Evolutionary conservation across 2,329 filamentous ascomycete species (phyloP), one percentile per base, ranked within the genome.

Genomic region (Westerdykella sp.): DNA sequence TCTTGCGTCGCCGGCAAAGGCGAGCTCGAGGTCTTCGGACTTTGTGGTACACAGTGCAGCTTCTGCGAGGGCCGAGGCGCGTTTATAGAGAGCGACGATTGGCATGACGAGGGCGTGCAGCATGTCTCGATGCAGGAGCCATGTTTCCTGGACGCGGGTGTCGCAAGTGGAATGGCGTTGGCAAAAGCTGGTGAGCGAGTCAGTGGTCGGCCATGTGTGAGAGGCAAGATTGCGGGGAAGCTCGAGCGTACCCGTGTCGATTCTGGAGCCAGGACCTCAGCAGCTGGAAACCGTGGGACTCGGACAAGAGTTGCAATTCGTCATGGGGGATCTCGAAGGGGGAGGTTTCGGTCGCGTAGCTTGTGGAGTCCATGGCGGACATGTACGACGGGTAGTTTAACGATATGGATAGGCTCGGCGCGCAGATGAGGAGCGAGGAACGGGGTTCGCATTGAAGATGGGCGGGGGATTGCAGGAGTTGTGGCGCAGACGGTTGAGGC

Each of bases 31-130:
- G 44, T 80, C 77, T 42, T 73, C 69, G 13, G 69, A 67, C 44
- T 70, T 71, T 34, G 62, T 61, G 23, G 68, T 72, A 44, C 73
- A 72, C 9, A 79, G 67, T 1, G 70, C 71, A 16, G 69, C 69
- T 23, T 71, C 66, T 2, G 78, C 78, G 25, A 79, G 67, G 1
- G 67, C 68, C 23, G 72, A 71, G n/a, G 78, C 76, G 49, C 76
- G 74, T 45, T 71, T 69, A 60, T 76, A 76, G 41, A 81, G 70
- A 47, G 77, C 69, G 28, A 78, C 75, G 7, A 81, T 64, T n/a
- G 78, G 78, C 39, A 78, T 73, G 41, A 79, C 69, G 12, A 80
- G 68, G 28, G 76, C 77, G 51, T 80, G 77, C 41, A 80, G 73
- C 41, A 80, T 72, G 47, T 80, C 77, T 54, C 78, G 76, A 50